Base-by-base conservation (phyloP, 352 stramenopile species). In the Thalassiosira allenii region DNA sequence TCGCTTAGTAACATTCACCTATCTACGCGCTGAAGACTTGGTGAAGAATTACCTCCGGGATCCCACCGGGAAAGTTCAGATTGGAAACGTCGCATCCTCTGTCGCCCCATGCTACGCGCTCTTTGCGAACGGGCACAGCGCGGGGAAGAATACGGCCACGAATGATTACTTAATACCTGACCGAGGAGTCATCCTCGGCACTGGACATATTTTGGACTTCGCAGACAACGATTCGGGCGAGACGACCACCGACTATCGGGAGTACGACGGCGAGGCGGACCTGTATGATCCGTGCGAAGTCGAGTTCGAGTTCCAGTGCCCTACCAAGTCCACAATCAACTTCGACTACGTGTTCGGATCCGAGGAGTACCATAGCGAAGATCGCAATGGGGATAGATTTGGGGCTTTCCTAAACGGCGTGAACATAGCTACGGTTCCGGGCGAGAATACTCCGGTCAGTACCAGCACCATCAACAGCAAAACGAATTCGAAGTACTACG, bases 401-500 rank as follows among this genome's bases (percentile, higher is more conserved):
- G 69, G 58, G 0, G 62, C 71, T n/a, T 79, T 79, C 30, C 25
- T 79, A 2, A 79, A 79, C 66, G 69, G 58, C 1, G 9, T 47
- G 20, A 79, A 79, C 33, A 79, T 79, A 49, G 69, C 69, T 14
- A 14, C 58, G n/a, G 0, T 79, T 8, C 51, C 69, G 14, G 49
- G 49, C 23, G 20, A 34, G n/a, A 51, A 53, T 53, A 51, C 53
- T 9, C 37, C 54, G 14, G 57, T 79, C 4, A 27, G 43, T 44
- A 58, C 65, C 20, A 63, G 66, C 40, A 62, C 20, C 62, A 56
- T 79, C 14, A 77, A 77, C 51, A 5, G 59, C 20, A 22, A 37
- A 40, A 6, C 52, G 11, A 65, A 79, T 43, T 56, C 43, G 8
- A 41, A 70, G 14, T 65, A 72, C 20, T 71, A 71, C 25, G 43